Evolutionary conservation across 139 green algal genomes (phyloP), one percentile per base, ranked within the genome.

Genomic region (Closterium sp.): DNA sequence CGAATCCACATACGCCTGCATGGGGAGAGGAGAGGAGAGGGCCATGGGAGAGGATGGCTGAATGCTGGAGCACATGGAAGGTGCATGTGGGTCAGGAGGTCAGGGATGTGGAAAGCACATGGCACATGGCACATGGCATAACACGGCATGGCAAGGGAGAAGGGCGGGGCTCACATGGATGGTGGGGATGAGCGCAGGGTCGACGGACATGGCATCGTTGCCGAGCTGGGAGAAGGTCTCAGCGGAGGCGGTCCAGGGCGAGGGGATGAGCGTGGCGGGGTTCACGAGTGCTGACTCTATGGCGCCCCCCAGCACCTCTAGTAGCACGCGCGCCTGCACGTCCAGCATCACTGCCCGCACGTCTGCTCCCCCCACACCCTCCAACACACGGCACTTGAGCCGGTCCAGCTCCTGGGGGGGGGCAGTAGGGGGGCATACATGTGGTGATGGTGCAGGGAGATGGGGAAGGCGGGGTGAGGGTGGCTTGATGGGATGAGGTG

Each of bases 1-100:
- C 24, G 88, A 70, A 42, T 94, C 91, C 29, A 94, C 91, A 4
- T 93, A 94, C 42, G 91, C 88, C 91, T 94, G 91, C 91, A 93
- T 2, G 62, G 62, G 62, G 62, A 24, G 62, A 79, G 19, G 62
- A 24, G 62, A 24, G 62, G 62, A 24, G 62, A 79, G 62, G 62
- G 19, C 62, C 17, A 24, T 24, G 19, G 17, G 62, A 11, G 19
- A 22, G 62, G 62, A 13, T 22, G 24, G 17, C 19, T 79, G 62
- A 24, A 27, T 22, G 62, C 13, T 79, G 62, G 62, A 79, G 27
- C 62, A 50, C 38, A 50, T 50, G 38, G 38, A 50, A 50, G 11
- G 38, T 50, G 38, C 38, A 50, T 50, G 38, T 50, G 38, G 38
- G 38, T 50, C 38, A 50, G 38, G 38, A 50, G 38, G 38, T 50